Percentiles rank a stretch among this genome's conserved stretches.
Conservation (phyloP, 23 red algal genomes). For the Gracilariopsis chorda region DNA sequence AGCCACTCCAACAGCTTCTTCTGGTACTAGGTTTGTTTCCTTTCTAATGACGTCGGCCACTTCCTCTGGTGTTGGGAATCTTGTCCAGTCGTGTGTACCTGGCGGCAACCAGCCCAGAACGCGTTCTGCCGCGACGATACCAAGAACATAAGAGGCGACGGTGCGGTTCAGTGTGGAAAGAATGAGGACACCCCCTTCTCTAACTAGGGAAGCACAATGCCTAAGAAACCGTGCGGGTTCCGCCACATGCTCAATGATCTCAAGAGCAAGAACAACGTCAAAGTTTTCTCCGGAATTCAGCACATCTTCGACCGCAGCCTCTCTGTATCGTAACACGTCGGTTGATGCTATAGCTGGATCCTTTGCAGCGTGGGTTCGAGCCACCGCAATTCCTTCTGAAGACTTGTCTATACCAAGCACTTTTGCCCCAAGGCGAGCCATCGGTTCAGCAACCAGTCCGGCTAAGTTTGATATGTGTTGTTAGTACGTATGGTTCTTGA, state of each 20-base stretch:
- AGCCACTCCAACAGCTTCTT: conserved; percentile 51
- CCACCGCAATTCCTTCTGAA: conserved; percentile 59
- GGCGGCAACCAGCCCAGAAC: conserved; percentile 71
- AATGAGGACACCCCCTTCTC: conserved; percentile 78
- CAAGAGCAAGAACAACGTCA: conserved; percentile 85
- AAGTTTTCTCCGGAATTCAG: conserved; percentile 8
- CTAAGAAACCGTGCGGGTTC: conserved; percentile 65
- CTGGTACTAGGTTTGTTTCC: conserved; percentile 15
- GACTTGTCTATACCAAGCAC: conserved; percentile 88
- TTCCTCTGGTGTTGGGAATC: conserved; percentile 83
- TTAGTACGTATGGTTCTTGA: too few relatives aligned
- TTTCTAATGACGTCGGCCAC: conserved; percentile 36
- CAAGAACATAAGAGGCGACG: conserved; percentile 51
- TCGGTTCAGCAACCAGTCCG: conserved; percentile 82
- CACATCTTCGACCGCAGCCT: conserved; percentile 57
- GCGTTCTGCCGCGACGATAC: conserved; percentile 73
- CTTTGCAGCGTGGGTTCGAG: conserved; percentile 52
- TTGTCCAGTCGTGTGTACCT: conserved; percentile 94
- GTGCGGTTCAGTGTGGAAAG: conserved; percentile 90
- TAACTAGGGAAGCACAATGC: conserved; percentile 45
- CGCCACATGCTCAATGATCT: conserved; percentile 95
- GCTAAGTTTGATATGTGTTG: too few relatives aligned
- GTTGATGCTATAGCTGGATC: conserved; percentile 44
- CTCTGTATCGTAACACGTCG: conserved; percentile 41
- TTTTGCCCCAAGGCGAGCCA: conserved; percentile 82